A percentile compares a stretch with the other conserved stretches of the same genome.
These are phyloP conservation scores for Camellia sinensis DNA, from an alignment of 148 eudicot genomes.

Conservation along the genomic window DNA sequence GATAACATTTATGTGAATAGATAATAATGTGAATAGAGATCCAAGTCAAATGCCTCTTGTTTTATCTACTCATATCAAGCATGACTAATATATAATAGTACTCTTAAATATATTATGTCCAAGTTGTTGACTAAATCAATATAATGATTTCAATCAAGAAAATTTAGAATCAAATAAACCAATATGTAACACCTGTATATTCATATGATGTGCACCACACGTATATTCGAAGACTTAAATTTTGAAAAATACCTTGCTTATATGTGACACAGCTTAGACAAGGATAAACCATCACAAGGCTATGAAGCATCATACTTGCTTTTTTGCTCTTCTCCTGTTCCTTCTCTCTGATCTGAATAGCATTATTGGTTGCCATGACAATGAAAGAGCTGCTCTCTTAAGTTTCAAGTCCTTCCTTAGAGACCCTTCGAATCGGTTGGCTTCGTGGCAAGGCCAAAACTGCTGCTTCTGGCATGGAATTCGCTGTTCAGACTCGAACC, in stretches of 20 bases:
- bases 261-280: neutral
- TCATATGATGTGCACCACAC: too few species aligned
- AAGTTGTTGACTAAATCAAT: too few species aligned
- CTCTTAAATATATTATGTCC: too few species aligned
- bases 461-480: conserved; percentile 3
- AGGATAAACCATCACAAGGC: neutral
- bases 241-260: neutral
- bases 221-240: too few species aligned
- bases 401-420: conserved; percentile 6
- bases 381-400: conserved; percentile 16
- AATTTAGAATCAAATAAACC: too few species aligned
- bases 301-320: neutral
- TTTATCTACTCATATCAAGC: too few species aligned
- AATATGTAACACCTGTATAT: too few species aligned
- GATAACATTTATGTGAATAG: too few species aligned
- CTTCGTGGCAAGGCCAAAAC: conserved; percentile 12
- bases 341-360: neutral
- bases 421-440: conserved; percentile 15
- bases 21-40: too few species aligned
- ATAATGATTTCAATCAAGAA: too few species aligned
- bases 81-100: too few species aligned
- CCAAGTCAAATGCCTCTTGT: too few species aligned
- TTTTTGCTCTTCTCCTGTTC: neutral
- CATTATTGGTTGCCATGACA: conserved; percentile 6
- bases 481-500: neutral